Evolutionary conservation across 495 filamentous ascomycete genomes (phyloP).

Genomic region (Xylaria cubensis): DNA sequence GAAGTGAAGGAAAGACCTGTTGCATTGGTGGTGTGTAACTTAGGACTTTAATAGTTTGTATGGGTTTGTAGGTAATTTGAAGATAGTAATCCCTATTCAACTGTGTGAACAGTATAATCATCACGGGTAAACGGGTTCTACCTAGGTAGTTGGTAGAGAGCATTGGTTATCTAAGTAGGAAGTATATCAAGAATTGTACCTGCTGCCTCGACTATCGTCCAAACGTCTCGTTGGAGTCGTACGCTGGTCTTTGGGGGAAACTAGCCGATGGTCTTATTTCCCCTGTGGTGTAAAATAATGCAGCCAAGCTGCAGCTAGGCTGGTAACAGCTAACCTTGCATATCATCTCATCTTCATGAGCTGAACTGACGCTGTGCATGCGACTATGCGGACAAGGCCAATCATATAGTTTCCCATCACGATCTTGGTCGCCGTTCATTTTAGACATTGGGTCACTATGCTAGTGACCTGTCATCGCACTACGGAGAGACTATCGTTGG

Average conservation of each 20-base stretch:
- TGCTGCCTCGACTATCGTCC: background rate
- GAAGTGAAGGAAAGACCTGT: background rate
- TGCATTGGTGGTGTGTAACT: background rate
- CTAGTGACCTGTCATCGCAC: background rate
- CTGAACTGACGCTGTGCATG: background rate
- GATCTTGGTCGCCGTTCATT: slow-evolving; percentile 8
- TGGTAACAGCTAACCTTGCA: background rate
- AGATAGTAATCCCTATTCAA: background rate
- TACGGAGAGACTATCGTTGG: background rate
- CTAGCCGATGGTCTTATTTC: background rate
- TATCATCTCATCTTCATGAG: background rate
- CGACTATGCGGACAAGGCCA: background rate
- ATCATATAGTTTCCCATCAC: background rate
- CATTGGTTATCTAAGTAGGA: background rate
- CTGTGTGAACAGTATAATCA: background rate
- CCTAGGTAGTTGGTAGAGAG: background rate
- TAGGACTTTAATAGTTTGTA: background rate
- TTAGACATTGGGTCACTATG: background rate
- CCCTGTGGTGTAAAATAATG: background rate
- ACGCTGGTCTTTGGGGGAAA: background rate
- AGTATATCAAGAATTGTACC: background rate
- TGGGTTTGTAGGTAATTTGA: background rate
- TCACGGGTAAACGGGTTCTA: background rate
- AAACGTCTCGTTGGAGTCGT: background rate
- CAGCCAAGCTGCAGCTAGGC: background rate